Percentiles rank a stretch among this genome's conserved stretches.
phyloP scores from a whole-genome alignment of 2,329 filamentous ascomycete genomes.

The Colletotrichum sojae region DNA sequence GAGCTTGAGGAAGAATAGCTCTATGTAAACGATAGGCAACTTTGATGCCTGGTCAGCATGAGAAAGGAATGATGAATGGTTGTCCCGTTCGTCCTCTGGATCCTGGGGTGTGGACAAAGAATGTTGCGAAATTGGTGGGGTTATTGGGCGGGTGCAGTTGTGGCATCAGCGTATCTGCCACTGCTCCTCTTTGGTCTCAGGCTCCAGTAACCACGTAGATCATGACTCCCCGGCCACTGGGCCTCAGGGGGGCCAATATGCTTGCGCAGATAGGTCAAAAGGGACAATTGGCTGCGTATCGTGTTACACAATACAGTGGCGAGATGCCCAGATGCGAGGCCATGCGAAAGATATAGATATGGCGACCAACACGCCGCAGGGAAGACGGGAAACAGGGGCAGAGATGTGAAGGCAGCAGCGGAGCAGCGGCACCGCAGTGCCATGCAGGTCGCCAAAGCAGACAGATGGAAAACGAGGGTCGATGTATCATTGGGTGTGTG shows the following conservation, averaged over 20 bases:
- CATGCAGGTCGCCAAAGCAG: too few species aligned
- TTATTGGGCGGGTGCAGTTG: conserved; percentile 24
- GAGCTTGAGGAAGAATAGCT: conserved; percentile 59
- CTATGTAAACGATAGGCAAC: too few species aligned
- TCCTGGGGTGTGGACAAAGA: conserved; percentile 37
- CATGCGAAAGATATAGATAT: conserved; percentile 5
- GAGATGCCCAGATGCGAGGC: conserved; percentile 12
- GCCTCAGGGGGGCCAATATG: not conserved
- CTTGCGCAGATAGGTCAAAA: conserved; percentile 4
- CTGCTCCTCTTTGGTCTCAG: conserved; percentile 21
- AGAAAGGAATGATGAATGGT: conserved; percentile 22
- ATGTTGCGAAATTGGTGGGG: conserved; percentile 39
- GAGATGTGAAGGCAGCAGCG: too few species aligned
- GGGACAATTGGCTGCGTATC: not conserved
- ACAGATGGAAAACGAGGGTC: not conserved
- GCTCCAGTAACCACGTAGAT: conserved; percentile 17
- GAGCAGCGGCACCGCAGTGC: too few species aligned
- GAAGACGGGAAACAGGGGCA: not conserved
- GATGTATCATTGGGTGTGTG: conserved; percentile 1
- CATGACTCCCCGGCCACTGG: conserved; percentile 7
- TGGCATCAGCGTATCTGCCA: conserved; percentile 13
- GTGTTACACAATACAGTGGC: conserved; percentile 24
- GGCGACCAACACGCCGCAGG: not conserved
- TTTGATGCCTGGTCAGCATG: conserved; percentile 40
- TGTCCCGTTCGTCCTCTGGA: conserved; percentile 22